A percentile compares a stretch with the other conserved stretches of the same genome.
These are phyloP conservation scores for Polyplosphaeria fusca DNA, from an alignment of 495 filamentous ascomycete genomes.

Conservation along the genomic window DNA sequence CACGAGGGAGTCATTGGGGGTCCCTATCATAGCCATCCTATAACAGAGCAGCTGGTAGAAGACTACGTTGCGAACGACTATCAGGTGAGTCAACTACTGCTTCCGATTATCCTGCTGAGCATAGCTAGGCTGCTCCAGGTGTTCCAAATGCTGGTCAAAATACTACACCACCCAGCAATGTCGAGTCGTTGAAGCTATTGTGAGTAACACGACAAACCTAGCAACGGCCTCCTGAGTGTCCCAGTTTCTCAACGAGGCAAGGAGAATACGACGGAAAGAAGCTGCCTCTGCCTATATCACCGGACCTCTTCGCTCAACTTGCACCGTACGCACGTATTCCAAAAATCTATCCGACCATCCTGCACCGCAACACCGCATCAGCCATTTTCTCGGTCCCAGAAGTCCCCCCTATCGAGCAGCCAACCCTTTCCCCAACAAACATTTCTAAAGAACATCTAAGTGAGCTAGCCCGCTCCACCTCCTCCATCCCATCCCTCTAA, in stretches of 20 bases:
- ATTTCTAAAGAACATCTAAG: not conserved
- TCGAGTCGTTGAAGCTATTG: slow-evolving; percentile 1
- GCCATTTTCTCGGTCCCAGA: not conserved
- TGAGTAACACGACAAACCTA: not conserved
- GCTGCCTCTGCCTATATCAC: not conserved
- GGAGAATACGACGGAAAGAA: not conserved
- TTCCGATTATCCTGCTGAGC: not conserved
- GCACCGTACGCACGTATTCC: not conserved
- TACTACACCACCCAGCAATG: not conserved
- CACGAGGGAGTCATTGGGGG: no score
- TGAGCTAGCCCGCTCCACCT: not conserved
- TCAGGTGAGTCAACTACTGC: not conserved
- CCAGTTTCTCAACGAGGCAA: not conserved
- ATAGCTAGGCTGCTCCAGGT: no score
- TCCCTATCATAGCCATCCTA: no score
- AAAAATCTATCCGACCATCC: not conserved
- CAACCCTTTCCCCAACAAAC: not conserved
- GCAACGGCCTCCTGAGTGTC: not conserved
- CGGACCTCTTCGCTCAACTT: not conserved
- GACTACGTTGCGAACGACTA: not conserved
- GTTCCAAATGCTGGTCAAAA: no score
- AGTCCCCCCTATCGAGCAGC: not conserved
- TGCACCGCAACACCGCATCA: not conserved
- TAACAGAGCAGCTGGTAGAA: not conserved
- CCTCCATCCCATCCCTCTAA: not conserved